A percentile compares a stretch with the other conserved stretches of the same genome.
These are phyloP conservation scores for Pseudomonodictys pantanalensis DNA, from an alignment of 495 filamentous ascomycete genomes.

Conservation along the genomic window DNA sequence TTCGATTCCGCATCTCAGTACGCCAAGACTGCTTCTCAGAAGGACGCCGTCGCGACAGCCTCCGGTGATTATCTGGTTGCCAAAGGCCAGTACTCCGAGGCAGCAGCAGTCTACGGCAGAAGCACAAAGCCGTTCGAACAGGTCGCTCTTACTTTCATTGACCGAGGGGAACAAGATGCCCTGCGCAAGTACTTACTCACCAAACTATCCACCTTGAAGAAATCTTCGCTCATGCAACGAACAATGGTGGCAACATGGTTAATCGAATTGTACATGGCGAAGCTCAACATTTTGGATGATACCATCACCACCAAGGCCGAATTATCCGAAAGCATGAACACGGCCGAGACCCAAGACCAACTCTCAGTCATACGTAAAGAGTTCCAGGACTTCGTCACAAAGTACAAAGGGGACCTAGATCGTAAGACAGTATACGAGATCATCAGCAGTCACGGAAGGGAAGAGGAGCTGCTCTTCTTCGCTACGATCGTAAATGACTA, in stretches of 20 bases:
- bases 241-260: conserved; percentile 96
- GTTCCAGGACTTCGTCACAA: conserved; percentile 82
- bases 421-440: conserved; percentile 90
- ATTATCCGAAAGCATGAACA: conserved; percentile 65
- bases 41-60: conserved; percentile 82
- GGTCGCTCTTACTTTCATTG: conserved; percentile 85
- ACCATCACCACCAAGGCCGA: conserved; percentile 88
- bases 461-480: conserved; percentile 87
- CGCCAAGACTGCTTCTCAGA: conserved; percentile 69
- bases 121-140: conserved; percentile 96
- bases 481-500: conserved; percentile 84
- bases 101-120: conserved; percentile 84
- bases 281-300: conserved; percentile 91
- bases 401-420: conserved; percentile 82
- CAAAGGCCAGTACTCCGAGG: conserved; percentile 77
- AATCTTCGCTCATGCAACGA: conserved; percentile 82
- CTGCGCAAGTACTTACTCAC: conserved; percentile 84
- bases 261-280: conserved; percentile 94
- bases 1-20: conserved; percentile 85
- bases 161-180: conserved; percentile 85
- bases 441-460: conserved; percentile 90
- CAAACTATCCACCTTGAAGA: conserved; percentile 79
- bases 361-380: conserved; percentile 67
- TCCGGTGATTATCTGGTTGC: conserved; percentile 82
- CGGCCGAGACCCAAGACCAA: conserved; percentile 68